Percentiles rank a stretch among this genome's conserved stretches.
Conservation (phyloP, 371 early-diverging fungal species). For the Blastocladiella emersonii region DNA sequence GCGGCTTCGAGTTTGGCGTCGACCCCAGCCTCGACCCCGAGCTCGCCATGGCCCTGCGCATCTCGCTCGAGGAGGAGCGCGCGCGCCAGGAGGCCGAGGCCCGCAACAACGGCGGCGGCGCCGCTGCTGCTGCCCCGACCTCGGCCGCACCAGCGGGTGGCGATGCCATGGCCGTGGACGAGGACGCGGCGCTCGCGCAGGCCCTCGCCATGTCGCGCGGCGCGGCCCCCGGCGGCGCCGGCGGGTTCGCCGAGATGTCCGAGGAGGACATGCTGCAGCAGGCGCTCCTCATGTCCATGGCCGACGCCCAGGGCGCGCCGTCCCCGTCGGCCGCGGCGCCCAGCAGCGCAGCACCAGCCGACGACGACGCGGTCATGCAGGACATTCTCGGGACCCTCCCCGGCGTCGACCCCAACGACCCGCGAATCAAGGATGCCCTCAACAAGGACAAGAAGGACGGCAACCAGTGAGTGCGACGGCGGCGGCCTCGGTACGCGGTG, state of each 20-base stretch:
- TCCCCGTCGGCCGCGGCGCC: no score
- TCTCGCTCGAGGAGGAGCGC: conserved; percentile 92
- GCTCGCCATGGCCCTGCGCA: conserved; percentile 83
- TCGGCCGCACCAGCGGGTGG: conserved; percentile 17
- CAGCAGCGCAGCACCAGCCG: no score
- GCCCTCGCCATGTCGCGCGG: conserved; percentile 57
- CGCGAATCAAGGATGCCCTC: conserved; percentile 33
- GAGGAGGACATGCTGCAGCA: conserved; percentile 81
- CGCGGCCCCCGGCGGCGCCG: conserved; percentile 31
- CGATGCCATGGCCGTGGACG: conserved; percentile 33
- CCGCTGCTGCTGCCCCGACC: conserved; percentile 17
- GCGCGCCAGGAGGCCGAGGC: conserved; percentile 68
- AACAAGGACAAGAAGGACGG: no score
- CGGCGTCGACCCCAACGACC: conserved; percentile 80
- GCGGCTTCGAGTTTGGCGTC: conserved; percentile 85
- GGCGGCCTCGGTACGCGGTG: no score
- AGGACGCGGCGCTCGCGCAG: conserved; percentile 36
- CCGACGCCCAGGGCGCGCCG: conserved; percentile 14
- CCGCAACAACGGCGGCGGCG: conserved; percentile 21
- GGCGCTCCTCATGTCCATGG: conserved; percentile 79
- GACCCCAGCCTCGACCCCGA: conserved; percentile 93
- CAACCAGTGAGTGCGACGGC: no score
- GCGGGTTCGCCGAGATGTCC: conserved; percentile 53
- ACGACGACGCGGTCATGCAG: conserved; percentile 38
- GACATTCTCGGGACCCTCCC: conserved; percentile 64